Evolutionary conservation across 2,329 filamentous ascomycete species (phyloP).

Genomic region (Fusarium tuaranense): DNA sequence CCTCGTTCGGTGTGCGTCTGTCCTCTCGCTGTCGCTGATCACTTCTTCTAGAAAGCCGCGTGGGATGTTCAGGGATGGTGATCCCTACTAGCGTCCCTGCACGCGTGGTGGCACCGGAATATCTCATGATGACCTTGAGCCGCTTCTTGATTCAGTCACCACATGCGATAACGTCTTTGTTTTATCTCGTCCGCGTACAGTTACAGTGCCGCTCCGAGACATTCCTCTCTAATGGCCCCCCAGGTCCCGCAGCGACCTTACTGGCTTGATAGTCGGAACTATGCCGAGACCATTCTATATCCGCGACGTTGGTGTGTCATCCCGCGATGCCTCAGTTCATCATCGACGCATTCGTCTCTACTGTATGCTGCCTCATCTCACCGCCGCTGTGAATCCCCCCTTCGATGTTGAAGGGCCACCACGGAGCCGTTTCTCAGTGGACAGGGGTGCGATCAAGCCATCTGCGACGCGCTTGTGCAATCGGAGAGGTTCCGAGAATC

Average conservation of each 20-base stretch:
- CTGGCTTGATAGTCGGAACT: background rate
- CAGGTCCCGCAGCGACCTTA: background rate
- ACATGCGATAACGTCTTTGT: slow-evolving; percentile 27
- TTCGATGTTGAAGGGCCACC: slow-evolving; percentile 45
- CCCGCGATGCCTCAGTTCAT: slow-evolving; percentile 46
- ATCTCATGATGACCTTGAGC: slow-evolving; percentile 28
- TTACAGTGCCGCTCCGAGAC: background rate
- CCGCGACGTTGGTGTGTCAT: slow-evolving; percentile 35
- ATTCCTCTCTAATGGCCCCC: background rate
- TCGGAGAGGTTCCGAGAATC: slow-evolving; percentile 42
- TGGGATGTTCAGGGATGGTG: slow-evolving; percentile 23
- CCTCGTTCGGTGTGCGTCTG: background rate
- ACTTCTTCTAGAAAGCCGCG: slow-evolving; percentile 23
- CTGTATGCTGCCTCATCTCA: slow-evolving; percentile 41
- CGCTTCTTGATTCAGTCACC: slow-evolving; percentile 10
- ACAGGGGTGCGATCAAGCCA: slow-evolving; percentile 37
- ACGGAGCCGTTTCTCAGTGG: slow-evolving; percentile 40
- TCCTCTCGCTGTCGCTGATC: slow-evolving; percentile 1
- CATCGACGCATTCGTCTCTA: slow-evolving; percentile 46
- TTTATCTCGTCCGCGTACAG: slow-evolving; percentile 2
- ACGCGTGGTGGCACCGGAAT: slow-evolving; percentile 18
- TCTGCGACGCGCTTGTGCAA: slow-evolving; percentile 31
- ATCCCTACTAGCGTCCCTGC: slow-evolving; percentile 40
- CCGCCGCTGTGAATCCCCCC: slow-evolving; percentile 38
- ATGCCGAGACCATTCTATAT: slow-evolving; percentile 40